A percentile compares a stretch with the other conserved stretches of the same genome.
Evolutionary conservation across 768 basidiomycete species (phyloP).

Genomic region (Serpula lacrymans): DNA sequence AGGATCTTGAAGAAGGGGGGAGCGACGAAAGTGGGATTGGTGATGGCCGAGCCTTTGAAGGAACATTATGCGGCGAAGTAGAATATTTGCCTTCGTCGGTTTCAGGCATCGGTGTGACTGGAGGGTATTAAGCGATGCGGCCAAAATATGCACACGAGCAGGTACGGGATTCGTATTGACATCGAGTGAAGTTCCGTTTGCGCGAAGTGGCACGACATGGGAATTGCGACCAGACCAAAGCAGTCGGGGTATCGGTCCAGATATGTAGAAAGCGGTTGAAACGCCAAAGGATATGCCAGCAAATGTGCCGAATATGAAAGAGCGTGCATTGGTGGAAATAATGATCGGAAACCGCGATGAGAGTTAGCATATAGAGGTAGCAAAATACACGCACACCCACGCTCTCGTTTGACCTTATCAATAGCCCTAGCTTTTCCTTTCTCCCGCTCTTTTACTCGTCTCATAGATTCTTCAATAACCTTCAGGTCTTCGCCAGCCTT

Average conservation of each 20-base stretch:
- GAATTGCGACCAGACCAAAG: constrained; percentile 9
- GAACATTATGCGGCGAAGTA: constrained; percentile 26
- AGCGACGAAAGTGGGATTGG: constrained; percentile 44
- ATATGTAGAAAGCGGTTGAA: not conserved
- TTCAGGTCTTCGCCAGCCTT: constrained; percentile 76
- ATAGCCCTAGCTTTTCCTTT: constrained; percentile 68
- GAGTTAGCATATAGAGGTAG: not conserved
- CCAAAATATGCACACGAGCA: not conserved
- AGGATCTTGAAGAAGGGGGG: constrained; percentile 49
- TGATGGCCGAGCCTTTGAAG: constrained; percentile 45
- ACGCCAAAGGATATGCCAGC: not conserved
- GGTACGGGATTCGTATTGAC: constrained; percentile 7
- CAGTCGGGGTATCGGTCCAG: constrained; percentile 5
- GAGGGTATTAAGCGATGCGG: not conserved
- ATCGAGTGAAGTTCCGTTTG: too few relatives aligned
- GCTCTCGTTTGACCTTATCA: constrained; percentile 71
- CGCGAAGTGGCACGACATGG: constrained; percentile 4
- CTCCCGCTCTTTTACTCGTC: constrained; percentile 72
- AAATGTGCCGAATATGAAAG: not conserved
- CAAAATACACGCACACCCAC: constrained; percentile 60
- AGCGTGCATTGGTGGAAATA: not conserved
- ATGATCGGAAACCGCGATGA: constrained; percentile 1
- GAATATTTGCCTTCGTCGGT: constrained; percentile 45
- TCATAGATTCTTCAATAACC: constrained; percentile 73
- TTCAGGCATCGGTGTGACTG: constrained; percentile 47